Conservation (phyloP, 345 rosid species). For the Melaleuca alternifolia region DNA sequence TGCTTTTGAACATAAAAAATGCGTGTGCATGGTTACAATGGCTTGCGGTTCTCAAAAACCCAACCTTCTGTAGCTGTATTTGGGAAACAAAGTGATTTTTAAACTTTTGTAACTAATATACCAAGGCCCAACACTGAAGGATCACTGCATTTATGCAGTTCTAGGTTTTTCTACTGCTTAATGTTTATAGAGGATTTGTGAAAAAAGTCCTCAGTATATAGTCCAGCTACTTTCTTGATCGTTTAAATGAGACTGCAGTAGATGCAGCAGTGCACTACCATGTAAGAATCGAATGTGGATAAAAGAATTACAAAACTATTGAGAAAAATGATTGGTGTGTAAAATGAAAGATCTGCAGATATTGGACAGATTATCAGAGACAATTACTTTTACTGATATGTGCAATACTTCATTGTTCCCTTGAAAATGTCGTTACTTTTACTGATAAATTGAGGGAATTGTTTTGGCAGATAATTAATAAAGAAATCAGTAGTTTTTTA, state of each 20-base stretch:
- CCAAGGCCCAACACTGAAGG: not conserved
- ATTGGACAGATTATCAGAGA: not conserved
- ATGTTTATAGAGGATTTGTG: not conserved
- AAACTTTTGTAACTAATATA: not conserved
- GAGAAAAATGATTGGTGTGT: not conserved
- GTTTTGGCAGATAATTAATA: not conserved
- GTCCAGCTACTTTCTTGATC: not conserved
- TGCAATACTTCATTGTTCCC: not conserved
- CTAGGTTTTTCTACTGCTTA: not conserved
- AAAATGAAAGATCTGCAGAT: not conserved
- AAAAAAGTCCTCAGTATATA: not conserved
- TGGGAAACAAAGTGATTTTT: not conserved
- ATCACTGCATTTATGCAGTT: not conserved
- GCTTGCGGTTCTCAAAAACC: not conserved
- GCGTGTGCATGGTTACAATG: not conserved
- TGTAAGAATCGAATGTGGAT: not conserved
- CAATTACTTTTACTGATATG: not conserved
- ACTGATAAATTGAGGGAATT: not conserved
- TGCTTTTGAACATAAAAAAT: not conserved
- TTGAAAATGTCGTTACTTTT: not conserved
- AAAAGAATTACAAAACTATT: not conserved
- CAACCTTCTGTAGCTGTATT: not conserved
- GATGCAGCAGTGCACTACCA: not conserved
- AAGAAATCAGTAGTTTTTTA: not conserved
- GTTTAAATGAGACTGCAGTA: not conserved